Conservation (phyloP, 208 protist genomes). For the Herpetomonas tarakana region DNA sequence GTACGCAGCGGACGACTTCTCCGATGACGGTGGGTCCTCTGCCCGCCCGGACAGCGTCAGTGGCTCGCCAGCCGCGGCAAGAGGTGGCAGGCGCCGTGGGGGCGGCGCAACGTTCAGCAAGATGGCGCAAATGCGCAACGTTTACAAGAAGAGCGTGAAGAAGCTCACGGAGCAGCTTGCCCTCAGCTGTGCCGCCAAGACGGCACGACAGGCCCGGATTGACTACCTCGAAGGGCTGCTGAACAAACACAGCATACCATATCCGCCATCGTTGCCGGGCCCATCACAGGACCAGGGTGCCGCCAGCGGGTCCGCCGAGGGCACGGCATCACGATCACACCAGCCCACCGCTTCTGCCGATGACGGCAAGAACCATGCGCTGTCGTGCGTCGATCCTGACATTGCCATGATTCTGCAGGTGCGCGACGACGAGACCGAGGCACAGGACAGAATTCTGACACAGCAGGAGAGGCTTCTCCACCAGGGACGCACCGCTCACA, state of each 20-base stretch:
- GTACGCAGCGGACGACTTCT: background rate
- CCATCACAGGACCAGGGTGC: conserved; percentile 7
- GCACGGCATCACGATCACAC: no score
- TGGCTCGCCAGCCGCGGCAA: background rate
- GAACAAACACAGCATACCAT: conserved; percentile 13
- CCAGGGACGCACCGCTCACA: conserved; percentile 30
- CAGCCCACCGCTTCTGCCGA: no score
- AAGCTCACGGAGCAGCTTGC: conserved; percentile 61
- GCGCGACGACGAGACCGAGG: conserved; percentile 65
- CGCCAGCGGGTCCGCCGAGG: background rate
- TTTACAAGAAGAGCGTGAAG: conserved; percentile 55
- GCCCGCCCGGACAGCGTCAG: background rate
- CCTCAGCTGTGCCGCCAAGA: conserved; percentile 38
- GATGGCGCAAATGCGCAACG: conserved; percentile 24
- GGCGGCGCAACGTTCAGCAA: conserved; percentile 12
- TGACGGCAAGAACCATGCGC: background rate
- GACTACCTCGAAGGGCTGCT: conserved; percentile 29
- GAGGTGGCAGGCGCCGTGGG: conserved; percentile 3
- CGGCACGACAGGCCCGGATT: conserved; percentile 30
- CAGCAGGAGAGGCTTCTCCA: conserved; percentile 57
- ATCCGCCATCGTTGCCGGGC: background rate
- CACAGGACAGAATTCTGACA: conserved; percentile 48
- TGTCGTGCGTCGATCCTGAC: conserved; percentile 12
- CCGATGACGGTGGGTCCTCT: background rate
- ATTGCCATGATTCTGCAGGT: conserved; percentile 41